phyloP scores from a whole-genome alignment of 306 rosid species.

The Malus domestica region ASM211411v1 NC_041803.1:19359001-19359500 shows the following conservation, averaged over 20 bases:
- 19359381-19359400: conserved; percentile 73
- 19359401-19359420: conserved; percentile 62
- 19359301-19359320: conserved; percentile 35
- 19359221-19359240: background rate
- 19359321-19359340: conserved; percentile 75
- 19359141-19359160: background rate
- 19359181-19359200: background rate
- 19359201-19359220: background rate
- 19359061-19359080: background rate
- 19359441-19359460: conserved; percentile 2
- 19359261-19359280: background rate
- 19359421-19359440: conserved; percentile 16
- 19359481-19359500: background rate
- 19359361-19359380: conserved; percentile 55
- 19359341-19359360: conserved; percentile 61
- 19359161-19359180: background rate
- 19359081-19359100: background rate
- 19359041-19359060: background rate
- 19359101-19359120: background rate
- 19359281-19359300: conserved; percentile 1
- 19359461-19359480: conserved; percentile 1
- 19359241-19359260: background rate
- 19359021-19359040: background rate
- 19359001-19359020: background rate
- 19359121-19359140: background rate